These are phyloP conservation scores for Chalara sp. DNA, from an alignment of 2,329 filamentous ascomycete genomes.

Conservation along the genomic window DNA sequence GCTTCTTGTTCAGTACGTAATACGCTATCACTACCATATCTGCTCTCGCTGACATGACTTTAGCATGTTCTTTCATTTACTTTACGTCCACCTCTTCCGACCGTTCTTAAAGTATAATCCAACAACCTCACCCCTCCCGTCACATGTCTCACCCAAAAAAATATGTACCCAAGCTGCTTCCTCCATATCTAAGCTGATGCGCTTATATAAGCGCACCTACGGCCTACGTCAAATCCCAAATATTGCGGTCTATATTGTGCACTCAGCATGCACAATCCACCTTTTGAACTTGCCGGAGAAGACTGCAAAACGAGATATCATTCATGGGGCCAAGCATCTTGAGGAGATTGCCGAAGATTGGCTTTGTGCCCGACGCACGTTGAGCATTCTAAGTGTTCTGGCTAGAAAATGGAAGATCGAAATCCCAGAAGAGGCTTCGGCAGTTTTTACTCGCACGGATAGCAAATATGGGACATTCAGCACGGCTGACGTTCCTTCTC, in stretches of 20 bases:
- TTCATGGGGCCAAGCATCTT: constrained; percentile 82
- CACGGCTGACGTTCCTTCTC: constrained; percentile 27
- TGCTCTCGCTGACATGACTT: constrained; percentile 17
- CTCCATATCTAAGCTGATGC: constrained; percentile 87
- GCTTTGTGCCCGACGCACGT: constrained; percentile 79
- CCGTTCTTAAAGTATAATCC: constrained; percentile 90
- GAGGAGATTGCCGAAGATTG: constrained; percentile 96
- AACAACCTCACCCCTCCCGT: constrained; percentile 71
- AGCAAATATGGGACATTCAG: constrained; percentile 70
- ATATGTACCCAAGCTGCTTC: constrained; percentile 86
- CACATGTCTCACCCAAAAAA: constrained; percentile 82
- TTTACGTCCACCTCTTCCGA: constrained; percentile 92
- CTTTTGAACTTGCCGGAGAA: constrained; percentile 89
- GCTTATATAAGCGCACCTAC: constrained; percentile 88
- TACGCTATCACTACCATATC: neutral
- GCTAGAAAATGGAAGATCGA: constrained; percentile 86
- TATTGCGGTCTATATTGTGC: constrained; percentile 90
- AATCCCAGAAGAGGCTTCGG: constrained; percentile 74
- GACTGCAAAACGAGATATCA: constrained; percentile 81
- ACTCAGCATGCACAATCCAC: constrained; percentile 92
- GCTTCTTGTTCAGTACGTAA: constrained; percentile 71
- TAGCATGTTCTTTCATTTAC: constrained; percentile 95
- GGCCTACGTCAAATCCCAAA: constrained; percentile 92
- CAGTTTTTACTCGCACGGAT: constrained; percentile 71
- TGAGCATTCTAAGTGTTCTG: constrained; percentile 78